These are phyloP conservation scores for Pestalotiopsis fici DNA, from an alignment of 2,329 filamentous ascomycete genomes.

Conservation along the genomic window DNA sequence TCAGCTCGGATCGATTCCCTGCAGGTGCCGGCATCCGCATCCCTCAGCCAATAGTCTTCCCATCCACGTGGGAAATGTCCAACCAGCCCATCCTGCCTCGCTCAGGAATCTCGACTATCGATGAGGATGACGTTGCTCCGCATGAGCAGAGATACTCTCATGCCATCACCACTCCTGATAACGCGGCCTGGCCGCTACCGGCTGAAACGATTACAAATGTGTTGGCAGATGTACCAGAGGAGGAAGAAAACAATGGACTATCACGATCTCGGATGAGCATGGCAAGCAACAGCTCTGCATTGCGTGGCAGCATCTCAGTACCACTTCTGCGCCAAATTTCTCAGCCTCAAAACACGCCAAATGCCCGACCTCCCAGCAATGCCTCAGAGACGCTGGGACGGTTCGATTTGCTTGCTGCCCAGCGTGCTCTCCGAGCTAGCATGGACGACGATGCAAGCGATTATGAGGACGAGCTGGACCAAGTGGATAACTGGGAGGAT, in stretches of 20 bases:
- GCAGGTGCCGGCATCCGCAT: constrained; percentile 5
- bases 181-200: constrained; percentile 46
- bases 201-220: constrained; percentile 34
- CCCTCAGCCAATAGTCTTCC: constrained; percentile 16
- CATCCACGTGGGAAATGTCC: constrained; percentile 17
- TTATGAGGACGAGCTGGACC: constrained; percentile 25
- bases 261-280: constrained; percentile 44
- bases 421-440: constrained; percentile 30
- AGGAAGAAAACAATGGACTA: constrained; percentile 53
- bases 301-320: constrained; percentile 57
- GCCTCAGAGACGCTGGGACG: constrained; percentile 54
- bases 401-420: constrained; percentile 39
- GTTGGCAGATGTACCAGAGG: constrained; percentile 63
- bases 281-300: constrained; percentile 49
- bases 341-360: constrained; percentile 28
- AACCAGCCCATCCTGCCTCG: constrained; percentile 26
- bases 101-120: background rate
- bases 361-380: constrained; percentile 41
- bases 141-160: constrained; percentile 29
- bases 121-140: background rate
- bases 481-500: constrained; percentile 63
- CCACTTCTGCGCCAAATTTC: constrained; percentile 52
- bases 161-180: constrained; percentile 43
- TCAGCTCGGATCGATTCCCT: constrained; percentile 3
- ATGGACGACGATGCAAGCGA: constrained; percentile 21